Conservation (phyloP, 1,139 yeast species). For the Zygoascus meyerae region DNA sequence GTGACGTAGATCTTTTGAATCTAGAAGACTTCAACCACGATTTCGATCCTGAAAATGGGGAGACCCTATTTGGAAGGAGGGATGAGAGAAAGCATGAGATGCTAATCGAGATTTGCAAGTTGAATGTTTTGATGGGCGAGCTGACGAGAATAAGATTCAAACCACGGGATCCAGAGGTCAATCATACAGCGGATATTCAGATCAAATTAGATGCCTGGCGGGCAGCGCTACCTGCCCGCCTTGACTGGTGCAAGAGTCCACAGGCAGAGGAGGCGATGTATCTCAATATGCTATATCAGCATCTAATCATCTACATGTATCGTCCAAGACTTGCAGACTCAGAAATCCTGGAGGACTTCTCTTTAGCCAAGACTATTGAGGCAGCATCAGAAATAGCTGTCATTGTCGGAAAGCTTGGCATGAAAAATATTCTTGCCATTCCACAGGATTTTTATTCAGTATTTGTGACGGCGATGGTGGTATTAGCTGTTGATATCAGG, state of each 20-base stretch:
- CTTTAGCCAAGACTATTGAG: slow-evolving; percentile 14
- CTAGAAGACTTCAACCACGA: slow-evolving; percentile 15
- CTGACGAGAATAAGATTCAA: slow-evolving; percentile 13
- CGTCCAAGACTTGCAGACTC: slow-evolving; percentile 15
- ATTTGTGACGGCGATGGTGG: slow-evolving; percentile 17
- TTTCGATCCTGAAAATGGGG: slow-evolving; percentile 11
- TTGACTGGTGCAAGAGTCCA: slow-evolving; percentile 14
- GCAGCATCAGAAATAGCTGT: slow-evolving; percentile 18
- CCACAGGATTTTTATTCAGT: slow-evolving; percentile 18
- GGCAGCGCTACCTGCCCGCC: slow-evolving; percentile 6
- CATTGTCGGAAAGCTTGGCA: slow-evolving; percentile 15
- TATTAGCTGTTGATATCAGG: slow-evolving; percentile 14
- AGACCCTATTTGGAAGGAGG: slow-evolving; percentile 12
- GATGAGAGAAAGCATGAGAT: slow-evolving; percentile 11
- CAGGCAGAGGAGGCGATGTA: slow-evolving; percentile 11
- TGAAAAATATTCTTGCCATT: slow-evolving; percentile 10
- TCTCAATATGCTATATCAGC: slow-evolving; percentile 14
- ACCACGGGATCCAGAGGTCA: slow-evolving; percentile 12
- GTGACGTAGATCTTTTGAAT: slow-evolving; percentile 15
- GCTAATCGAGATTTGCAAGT: slow-evolving; percentile 14
- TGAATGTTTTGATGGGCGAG: slow-evolving; percentile 10
- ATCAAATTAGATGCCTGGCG: slow-evolving; percentile 12
- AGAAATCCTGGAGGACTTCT: slow-evolving; percentile 10
- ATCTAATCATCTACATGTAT: slow-evolving; percentile 14
- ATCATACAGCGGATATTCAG: slow-evolving; percentile 7